Base-by-base conservation (phyloP, 768 basidiomycete species). In the Pholiota conissans region DNA sequence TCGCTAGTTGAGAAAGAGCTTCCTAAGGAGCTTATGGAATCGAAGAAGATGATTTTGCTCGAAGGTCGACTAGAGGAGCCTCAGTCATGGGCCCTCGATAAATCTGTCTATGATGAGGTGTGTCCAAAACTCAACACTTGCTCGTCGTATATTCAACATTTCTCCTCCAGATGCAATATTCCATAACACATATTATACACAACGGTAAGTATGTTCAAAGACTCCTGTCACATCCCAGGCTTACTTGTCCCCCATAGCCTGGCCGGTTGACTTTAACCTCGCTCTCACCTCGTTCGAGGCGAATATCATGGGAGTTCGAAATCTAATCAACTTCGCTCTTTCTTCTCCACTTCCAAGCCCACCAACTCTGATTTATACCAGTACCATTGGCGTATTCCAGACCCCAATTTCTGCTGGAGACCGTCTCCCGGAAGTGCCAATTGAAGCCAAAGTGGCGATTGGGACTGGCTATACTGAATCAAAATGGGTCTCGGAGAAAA, bases 261-360 rank as follows among this genome's bases (percentile, higher is more conserved):
- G 81, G 81, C 72, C 73, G 0, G 73, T 82, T 46, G 79, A 83
- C 65, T 80, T 83, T 64, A 77, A 77, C 34, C 67, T 79, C 0
- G 69, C 72, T 14, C 65, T 79, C 20, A 66, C 69, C 8, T 80
- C 80, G 10, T 81, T 81, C 51, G 77, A 80, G 50, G 61, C 73
- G 5, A 74, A 74, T 56, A 67, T 82, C 49, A 66, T 64, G 20
- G 76, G 76, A 16, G 74, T 74, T 1, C 67, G 76, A 30, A 73
- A 74, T 62, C 65, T 79, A 11, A 64, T 80, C 49, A 73, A 76
- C 52, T 69, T 82, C 30, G 67, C 71, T 2, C 66, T 73, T 0
- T 60, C 61, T 3, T 76, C 73, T 11, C 59, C 52, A 10, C 53
- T 24, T 28, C n/a, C 29, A 5, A 2, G 6, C 2, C 59, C 59